Base-by-base conservation (phyloP, 805 yeast species). In the Hanseniaspora jakobsenii region DNA sequence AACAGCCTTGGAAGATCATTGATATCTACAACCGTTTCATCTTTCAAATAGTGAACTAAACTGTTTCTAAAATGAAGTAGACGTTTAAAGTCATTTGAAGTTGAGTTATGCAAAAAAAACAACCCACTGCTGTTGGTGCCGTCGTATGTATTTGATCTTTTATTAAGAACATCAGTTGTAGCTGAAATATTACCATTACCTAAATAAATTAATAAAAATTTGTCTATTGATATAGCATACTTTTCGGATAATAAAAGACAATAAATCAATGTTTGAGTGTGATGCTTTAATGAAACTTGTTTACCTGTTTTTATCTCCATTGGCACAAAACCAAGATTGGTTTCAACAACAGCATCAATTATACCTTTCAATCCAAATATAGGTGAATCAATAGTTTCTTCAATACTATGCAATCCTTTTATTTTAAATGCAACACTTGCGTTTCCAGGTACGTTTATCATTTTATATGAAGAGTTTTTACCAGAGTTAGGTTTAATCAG, bases 301-400 rank as follows among this genome's bases (percentile, higher is more conserved):
- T 66, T 67, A 0, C 97, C 95, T 0, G 97, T 85, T 57, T 91
- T 91, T 47, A 91, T 75, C 57, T 91, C 99, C 63, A 91, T 66
- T 0, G 96, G 97, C 1, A 77, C 70, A 10, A 85, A 69, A 44
- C 66, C 72, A n/a, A 72, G 71, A 21, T 64, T 59, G 0, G 81
- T 80, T 51, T 80, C 81, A 2, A 85, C 69, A 0, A 95, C 85
- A 2, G 80, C 95, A 63, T 91, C 99, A 14, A 87, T 75, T 52
- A 79, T 74, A 0, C 99, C 99, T 52, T 84, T 75, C 7, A 91
- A 61, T 0, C 99, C 99, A 63, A 72, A 86, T 56, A 74, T 71
- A 0, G 96, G 94, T 0, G 96, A 84, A 85, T 94, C 78, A 12
- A 91, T 78, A 53, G 78, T 81, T 54, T 91, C 96, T 60, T 91